phyloP scores from a whole-genome alignment of 2,329 filamentous ascomycete species.

The Proliferodiscus dingleyae region DNA sequence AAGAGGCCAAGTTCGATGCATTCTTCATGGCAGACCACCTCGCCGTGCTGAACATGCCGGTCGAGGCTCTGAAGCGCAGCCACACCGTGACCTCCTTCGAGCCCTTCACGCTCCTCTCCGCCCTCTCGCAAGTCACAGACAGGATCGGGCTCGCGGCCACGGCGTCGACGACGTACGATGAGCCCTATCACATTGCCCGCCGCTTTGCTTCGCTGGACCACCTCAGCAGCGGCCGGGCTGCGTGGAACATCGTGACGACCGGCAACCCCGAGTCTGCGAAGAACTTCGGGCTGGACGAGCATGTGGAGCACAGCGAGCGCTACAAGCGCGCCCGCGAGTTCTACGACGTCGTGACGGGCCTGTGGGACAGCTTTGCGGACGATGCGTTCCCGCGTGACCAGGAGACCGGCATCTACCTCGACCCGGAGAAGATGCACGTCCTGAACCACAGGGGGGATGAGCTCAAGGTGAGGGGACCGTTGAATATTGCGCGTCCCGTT shows the following conservation, averaged over 20 bases:
- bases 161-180: conserved; percentile 61
- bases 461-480: conserved; percentile 57
- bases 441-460: conserved; percentile 62
- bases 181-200: conserved; percentile 61
- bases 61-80: conserved; percentile 51
- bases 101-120: conserved; percentile 54
- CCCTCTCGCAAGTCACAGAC: conserved; percentile 61
- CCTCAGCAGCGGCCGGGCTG: conserved; percentile 58
- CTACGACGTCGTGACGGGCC: conserved; percentile 61
- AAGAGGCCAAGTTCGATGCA: conserved; percentile 56
- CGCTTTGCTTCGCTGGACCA: conserved; percentile 62
- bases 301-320: conserved; percentile 53
- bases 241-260: conserved; percentile 53
- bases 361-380: conserved; percentile 61
- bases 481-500: conserved; percentile 58
- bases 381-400: conserved; percentile 61
- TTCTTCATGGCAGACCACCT: conserved; percentile 64
- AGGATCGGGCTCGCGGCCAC: conserved; percentile 63
- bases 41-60: conserved; percentile 51
- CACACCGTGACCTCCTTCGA: conserved; percentile 63
- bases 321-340: conserved; percentile 61
- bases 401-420: conserved; percentile 53
- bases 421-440: conserved; percentile 51
- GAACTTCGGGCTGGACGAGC: conserved; percentile 40
- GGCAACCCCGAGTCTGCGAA: conserved; percentile 50